Evolutionary conservation across 2,329 filamentous ascomycete species (phyloP).

Genomic region (Parastagonospora nodorum): DNA sequence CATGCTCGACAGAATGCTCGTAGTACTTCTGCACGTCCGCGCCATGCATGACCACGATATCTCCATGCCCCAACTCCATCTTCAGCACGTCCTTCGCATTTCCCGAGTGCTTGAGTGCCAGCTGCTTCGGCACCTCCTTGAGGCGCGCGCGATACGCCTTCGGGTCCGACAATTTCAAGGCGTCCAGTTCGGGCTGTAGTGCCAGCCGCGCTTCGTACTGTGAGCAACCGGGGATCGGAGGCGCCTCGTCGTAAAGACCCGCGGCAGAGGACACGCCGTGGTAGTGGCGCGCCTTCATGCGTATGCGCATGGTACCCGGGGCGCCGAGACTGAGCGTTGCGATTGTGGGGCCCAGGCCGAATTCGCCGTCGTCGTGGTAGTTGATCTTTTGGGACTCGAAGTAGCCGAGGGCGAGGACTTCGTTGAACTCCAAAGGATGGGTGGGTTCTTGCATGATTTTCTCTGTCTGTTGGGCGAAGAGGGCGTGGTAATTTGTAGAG

Average conservation of each 20-base stretch:
- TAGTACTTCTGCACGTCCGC: conserved; percentile 63
- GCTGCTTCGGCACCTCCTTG: conserved; percentile 44
- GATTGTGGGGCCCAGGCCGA: conserved; percentile 65
- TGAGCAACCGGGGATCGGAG: conserved; percentile 34
- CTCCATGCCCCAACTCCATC: conserved; percentile 63
- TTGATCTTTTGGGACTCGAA: conserved; percentile 64
- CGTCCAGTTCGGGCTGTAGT: conserved; percentile 34
- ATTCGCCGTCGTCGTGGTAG: conserved; percentile 71
- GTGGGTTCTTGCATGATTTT: too few species aligned
- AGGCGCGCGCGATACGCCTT: conserved; percentile 29
- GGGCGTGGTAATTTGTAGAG: too few species aligned
- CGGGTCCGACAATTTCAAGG: conserved; percentile 20
- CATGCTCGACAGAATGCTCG: conserved; percentile 62
- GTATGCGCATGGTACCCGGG: conserved; percentile 62
- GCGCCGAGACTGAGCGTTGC: conserved; percentile 64
- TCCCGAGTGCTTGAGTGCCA: conserved; percentile 39
- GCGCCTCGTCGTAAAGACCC: conserved; percentile 38
- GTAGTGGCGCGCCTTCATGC: conserved; percentile 60
- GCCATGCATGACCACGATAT: conserved; percentile 69
- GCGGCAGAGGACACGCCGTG: conserved; percentile 39
- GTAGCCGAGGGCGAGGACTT: conserved; percentile 67
- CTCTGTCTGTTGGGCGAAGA: too few species aligned
- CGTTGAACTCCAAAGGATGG: conserved; percentile 59
- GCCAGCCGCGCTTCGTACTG: conserved; percentile 43
- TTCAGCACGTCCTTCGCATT: conserved; percentile 47